Evolutionary conservation across 345 rosid genomes (phyloP).

Genomic region (Draba incana): DNA sequence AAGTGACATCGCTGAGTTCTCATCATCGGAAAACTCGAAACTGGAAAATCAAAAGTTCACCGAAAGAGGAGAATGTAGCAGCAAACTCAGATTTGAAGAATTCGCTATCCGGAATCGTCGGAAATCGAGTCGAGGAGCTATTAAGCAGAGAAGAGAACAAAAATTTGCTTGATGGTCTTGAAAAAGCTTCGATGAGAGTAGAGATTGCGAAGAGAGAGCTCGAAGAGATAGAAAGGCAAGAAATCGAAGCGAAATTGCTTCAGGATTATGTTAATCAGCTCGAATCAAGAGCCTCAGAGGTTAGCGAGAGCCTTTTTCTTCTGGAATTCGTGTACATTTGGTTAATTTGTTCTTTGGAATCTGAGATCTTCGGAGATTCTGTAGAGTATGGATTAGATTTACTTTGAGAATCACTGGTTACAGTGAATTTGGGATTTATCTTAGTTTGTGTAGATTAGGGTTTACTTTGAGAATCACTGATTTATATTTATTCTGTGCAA

Average conservation of each 20-base stretch:
- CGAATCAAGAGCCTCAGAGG: constrained; percentile 74
- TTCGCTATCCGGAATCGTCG: constrained; percentile 67
- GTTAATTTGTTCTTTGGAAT: constrained; percentile 13
- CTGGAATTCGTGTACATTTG: not conserved
- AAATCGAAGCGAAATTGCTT: constrained; percentile 56
- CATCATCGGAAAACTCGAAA: constrained; percentile 33
- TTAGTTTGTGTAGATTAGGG: too few relatives aligned
- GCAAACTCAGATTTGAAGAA: constrained; percentile 49
- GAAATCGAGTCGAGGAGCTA: constrained; percentile 66
- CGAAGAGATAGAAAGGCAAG: constrained; percentile 75
- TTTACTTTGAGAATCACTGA: not conserved
- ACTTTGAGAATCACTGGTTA: too few relatives aligned
- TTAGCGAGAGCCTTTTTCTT: not conserved
- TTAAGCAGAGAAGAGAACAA: constrained; percentile 75
- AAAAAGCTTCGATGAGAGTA: constrained; percentile 72
- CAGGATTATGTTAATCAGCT: constrained; percentile 60
- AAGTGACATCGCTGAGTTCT: not conserved
- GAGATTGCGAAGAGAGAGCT: constrained; percentile 73
- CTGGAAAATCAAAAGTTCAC: constrained; percentile 43
- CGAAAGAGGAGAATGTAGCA: constrained; percentile 35
- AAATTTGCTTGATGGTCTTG: constrained; percentile 72
- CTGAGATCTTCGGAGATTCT: not conserved
- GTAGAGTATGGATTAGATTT: not conserved
- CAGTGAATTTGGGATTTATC: not conserved
- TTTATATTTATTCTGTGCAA: too few relatives aligned